A percentile compares a stretch with the other conserved stretches of the same genome.
Evolutionary conservation across 345 rosid genomes (phyloP).

Genomic region (Laguncularia racemosa): DNA sequence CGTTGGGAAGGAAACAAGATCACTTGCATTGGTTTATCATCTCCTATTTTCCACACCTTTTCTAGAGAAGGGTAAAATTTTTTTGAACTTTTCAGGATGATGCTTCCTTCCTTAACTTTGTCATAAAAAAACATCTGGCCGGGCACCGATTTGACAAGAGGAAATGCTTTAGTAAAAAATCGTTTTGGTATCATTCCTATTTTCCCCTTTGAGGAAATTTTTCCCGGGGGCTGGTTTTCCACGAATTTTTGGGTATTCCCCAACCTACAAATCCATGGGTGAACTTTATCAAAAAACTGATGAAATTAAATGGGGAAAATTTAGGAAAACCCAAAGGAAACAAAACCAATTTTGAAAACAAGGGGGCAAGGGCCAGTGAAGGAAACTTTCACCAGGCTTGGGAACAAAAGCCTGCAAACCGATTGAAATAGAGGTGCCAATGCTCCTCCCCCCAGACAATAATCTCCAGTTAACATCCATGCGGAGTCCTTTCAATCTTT

Average conservation of each 20-base stretch:
- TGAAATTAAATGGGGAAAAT: background rate
- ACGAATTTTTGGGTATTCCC: constrained; percentile 19
- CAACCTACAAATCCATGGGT: constrained; percentile 16
- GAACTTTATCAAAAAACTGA: background rate
- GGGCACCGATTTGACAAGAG: constrained; percentile 8
- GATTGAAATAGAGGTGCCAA: constrained; percentile 23
- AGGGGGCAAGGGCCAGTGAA: constrained; percentile 14
- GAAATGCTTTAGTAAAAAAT: constrained; percentile 15
- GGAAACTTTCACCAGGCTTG: constrained; percentile 33
- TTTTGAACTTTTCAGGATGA: constrained; percentile 16
- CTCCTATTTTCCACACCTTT: constrained; percentile 13
- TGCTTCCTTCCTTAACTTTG: constrained; percentile 23
- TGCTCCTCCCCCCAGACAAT: background rate
- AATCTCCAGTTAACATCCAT: constrained; percentile 16
- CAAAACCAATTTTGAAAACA: constrained; percentile 29
- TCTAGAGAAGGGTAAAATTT: constrained; percentile 14
- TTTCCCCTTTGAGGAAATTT: constrained; percentile 14
- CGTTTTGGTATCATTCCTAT: constrained; percentile 23
- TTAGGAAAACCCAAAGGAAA: background rate
- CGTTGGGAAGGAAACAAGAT: too few species aligned
- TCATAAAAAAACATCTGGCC: constrained; percentile 23
- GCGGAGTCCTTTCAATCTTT: constrained; percentile 21
- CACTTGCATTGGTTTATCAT: too few species aligned
- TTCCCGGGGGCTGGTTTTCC: constrained; percentile 15
- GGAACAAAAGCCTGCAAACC: constrained; percentile 24